These are phyloP conservation scores for cucumber (Cucumis sativus) DNA, from an alignment of 306 rosid species.

Conservation along the genomic window DNA sequence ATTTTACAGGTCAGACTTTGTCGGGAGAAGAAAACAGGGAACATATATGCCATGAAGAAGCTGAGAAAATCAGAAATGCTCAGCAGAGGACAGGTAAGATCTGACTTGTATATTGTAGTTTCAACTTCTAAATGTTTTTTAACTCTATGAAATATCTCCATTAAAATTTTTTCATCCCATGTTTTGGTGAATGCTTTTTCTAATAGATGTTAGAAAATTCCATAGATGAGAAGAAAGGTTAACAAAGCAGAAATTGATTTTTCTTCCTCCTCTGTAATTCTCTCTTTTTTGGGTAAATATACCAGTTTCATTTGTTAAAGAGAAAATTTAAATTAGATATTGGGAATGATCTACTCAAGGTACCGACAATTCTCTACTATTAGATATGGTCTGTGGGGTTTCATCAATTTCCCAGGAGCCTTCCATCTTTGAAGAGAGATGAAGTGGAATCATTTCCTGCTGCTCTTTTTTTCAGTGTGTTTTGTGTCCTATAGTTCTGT, in stretches of 20 bases:
- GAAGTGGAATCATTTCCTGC: background rate
- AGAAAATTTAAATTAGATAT: background rate
- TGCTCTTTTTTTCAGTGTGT: background rate
- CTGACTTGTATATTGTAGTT: background rate
- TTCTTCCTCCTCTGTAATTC: background rate
- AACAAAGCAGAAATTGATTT: background rate
- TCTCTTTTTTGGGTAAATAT: background rate
- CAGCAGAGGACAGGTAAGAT: constrained; percentile 49
- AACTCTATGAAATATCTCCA: background rate
- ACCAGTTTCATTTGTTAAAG: background rate
- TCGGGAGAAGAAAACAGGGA: constrained; percentile 48
- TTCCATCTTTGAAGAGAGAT: background rate
- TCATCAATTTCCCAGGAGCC: background rate
- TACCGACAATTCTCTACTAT: background rate
- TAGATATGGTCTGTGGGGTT: background rate
- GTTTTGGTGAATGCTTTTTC: background rate
- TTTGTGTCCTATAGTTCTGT: background rate
- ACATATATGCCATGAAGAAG: constrained; percentile 52
- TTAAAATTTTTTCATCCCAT: background rate
- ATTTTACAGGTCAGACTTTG: constrained; percentile 35
- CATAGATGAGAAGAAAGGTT: background rate
- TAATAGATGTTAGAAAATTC: background rate
- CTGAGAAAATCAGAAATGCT: constrained; percentile 57
- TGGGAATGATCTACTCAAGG: background rate
- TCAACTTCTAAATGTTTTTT: background rate